Evolutionary conservation across 2,329 filamentous ascomycete genomes (phyloP), one percentile per base, ranked within the genome.

Genomic region (Fonsecaea monophora): DNA sequence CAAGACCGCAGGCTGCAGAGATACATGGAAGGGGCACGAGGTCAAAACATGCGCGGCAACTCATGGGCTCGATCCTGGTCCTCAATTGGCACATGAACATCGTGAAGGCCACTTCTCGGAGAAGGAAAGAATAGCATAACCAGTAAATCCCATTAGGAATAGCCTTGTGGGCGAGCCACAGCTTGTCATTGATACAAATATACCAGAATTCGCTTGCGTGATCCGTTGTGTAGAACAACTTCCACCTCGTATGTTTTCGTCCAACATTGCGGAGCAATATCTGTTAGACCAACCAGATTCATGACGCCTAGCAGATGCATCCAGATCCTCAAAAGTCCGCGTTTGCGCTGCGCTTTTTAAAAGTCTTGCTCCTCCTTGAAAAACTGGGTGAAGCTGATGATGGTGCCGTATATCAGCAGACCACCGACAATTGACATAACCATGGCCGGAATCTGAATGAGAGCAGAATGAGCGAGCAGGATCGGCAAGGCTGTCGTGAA

Each of bases 301-400:
- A 34, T 21, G 12, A 40, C 53, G 59, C 66, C 59, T 45, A 50
- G 30, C n/a, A 57, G 25, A 66, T 64, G 60, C 61, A 64, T 64
- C 45, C 25, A 66, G 42, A 38, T 62, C 18, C 37, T 58, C 53
- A 48, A 32, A 62, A 30, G 34, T 53, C 40, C 32, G 9, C n/a
- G 10, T 57, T 25, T n/a, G 18, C 42, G 13, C 50, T 54, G 42
- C 56, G 50, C 55, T 35, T 18, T 74, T 82, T 81, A 98, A 79
- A 98, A 99, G 74, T 98, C 95, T 77, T 96, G 91, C 78, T 98
- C 93, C 80, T 98, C 94, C 78, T 94, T 91, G 85, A 99, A 99
- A 83, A 98, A 99, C 89, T 97, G 91, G 72, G 91, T 90, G 80
- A 99, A 99, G 82, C 91, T 95, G 81, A 99, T 96, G 77, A 99